These are phyloP conservation scores for Uronychia binucleata DNA, from an alignment of 73 alveolate genomes.

Conservation along the genomic window DNA sequence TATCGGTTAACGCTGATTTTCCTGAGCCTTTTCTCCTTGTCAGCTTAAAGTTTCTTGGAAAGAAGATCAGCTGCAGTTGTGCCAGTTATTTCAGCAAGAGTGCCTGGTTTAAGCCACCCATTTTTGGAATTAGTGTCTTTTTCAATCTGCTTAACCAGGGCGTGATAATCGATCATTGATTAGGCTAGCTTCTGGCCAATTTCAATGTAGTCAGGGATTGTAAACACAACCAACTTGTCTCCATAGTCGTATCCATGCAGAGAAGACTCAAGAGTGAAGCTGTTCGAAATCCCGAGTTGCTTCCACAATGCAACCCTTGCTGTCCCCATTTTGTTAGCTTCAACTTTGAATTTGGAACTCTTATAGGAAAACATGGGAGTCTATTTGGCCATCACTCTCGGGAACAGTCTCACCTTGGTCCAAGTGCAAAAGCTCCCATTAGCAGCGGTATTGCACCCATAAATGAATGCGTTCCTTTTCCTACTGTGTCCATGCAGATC, in stretches of 20 bases:
- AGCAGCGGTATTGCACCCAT: constrained; percentile 73
- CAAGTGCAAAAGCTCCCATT: constrained; percentile 45
- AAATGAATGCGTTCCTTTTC: constrained; percentile 73
- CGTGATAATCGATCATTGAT: constrained; percentile 15
- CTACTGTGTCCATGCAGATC: constrained; percentile 91
- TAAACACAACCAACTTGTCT: constrained; percentile 4
- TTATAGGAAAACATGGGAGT: constrained; percentile 28
- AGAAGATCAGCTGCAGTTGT: constrained; percentile 51
- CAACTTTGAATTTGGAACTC: constrained; percentile 28
- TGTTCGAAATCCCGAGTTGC: constrained; percentile 10
- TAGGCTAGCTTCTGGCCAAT: constrained; percentile 27
- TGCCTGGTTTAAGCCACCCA: constrained; percentile 56
- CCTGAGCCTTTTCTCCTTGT: constrained; percentile 16
- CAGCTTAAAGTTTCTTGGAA: not conserved
- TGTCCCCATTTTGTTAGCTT: constrained; percentile 45
- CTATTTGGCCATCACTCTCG: constrained; percentile 25
- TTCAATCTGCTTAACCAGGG: constrained; percentile 16
- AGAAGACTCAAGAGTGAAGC: constrained; percentile 55
- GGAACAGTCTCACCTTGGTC: constrained; percentile 45
- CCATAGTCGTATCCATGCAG: constrained; percentile 53
- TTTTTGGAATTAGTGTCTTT: constrained; percentile 20
- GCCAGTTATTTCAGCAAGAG: constrained; percentile 47
- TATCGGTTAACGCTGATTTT: constrained; percentile 25
- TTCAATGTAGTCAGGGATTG: not conserved
- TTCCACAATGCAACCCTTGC: constrained; percentile 48